Evolutionary conservation across 2,329 filamentous ascomycete genomes (phyloP), one percentile per base, ranked within the genome.

Genomic region (Verticillium isaacii): DNA sequence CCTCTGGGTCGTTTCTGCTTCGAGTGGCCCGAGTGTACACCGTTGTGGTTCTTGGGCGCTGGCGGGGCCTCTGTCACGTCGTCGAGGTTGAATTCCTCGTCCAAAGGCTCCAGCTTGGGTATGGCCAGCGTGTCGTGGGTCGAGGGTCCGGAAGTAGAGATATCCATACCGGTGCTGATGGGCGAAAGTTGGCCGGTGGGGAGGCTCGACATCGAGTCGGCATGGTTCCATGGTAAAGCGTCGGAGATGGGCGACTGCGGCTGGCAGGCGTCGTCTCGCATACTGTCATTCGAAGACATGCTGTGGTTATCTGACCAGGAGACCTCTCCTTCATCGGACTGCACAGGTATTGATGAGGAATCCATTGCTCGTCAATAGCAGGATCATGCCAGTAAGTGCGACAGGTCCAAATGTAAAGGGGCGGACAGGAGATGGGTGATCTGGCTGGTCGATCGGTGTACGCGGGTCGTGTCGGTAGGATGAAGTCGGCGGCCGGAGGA

Each of bases 1-100:
- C 93, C 93, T 70, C 93, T 85, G 68, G 89, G 89, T 69, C 89
- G 82, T 76, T 89, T 89, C 41, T 74, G 71, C 67, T 84, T 85
- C 23, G 74, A 67, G 32, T 75, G 71, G 1, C 71, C 62, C 63
- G 19, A 62, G 64, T 54, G 63, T 65, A 5, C 14, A n/a, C 29
- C n/a, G 66, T 39, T 23, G 34, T 41, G 19, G 15, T 61, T 57
- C 14, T 15, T 9, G 15, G 32, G 36, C 56, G 14, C 62, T 63
- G 34, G 69, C 4, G 78, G 77, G 5, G 74, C 80, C 60, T 78
- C 77, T 66, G 82, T 80, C 32, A 87, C 69, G 32, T 85, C 79
- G 57, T 81, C 77, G 65, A 87, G 76, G 57, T 80, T 78, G 63
- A 86, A 77, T 62, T 82, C 81, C 62, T 87, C 82, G 57, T 88